A percentile compares a stretch with the other conserved stretches of the same genome.
phyloP scores from a whole-genome alignment of 768 basidiomycete species.

The Suillus placidus region DNA sequence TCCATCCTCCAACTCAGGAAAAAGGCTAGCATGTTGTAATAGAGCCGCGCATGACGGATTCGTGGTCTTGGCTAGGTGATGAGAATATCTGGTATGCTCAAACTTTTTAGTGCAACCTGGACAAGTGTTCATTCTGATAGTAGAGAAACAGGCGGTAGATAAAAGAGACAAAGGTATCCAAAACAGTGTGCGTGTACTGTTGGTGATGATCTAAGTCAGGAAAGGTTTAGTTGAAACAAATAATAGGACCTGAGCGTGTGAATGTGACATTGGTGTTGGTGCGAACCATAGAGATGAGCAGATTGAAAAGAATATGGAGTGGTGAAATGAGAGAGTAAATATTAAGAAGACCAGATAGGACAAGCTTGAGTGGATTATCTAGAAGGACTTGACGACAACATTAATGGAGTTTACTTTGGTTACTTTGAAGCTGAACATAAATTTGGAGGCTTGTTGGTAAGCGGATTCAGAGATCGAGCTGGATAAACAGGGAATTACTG shows the following conservation, averaged over 20 bases:
- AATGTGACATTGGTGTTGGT: slow-evolving; percentile 57
- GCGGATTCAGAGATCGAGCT: slow-evolving; percentile 24
- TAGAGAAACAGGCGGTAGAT: not conserved
- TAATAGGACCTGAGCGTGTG: no score
- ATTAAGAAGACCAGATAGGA: slow-evolving; percentile 12
- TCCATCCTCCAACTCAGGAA: not conserved
- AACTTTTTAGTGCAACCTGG: slow-evolving; percentile 2
- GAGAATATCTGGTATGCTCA: not conserved
- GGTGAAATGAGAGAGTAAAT: slow-evolving; percentile 17
- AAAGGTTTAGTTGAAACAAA: no score
- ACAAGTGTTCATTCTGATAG: not conserved
- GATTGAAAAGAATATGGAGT: slow-evolving; percentile 26
- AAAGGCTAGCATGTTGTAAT: not conserved
- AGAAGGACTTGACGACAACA: slow-evolving; percentile 40
- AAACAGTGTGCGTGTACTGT: no score
- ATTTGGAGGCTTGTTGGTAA: slow-evolving; percentile 16
- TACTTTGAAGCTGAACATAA: slow-evolving; percentile 20
- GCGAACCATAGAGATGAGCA: slow-evolving; percentile 38
- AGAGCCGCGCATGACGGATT: slow-evolving; percentile 7
- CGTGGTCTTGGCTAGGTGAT: slow-evolving; percentile 1
- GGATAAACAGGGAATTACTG: slow-evolving; percentile 30
- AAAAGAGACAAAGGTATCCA: no score
- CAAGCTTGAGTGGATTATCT: slow-evolving; percentile 32
- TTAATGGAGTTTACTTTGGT: slow-evolving; percentile 31
- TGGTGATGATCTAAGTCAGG: no score